Evolutionary conservation across 2,329 filamentous ascomycete genomes (phyloP).

Genomic region (Rhynchosporium secalis): DNA sequence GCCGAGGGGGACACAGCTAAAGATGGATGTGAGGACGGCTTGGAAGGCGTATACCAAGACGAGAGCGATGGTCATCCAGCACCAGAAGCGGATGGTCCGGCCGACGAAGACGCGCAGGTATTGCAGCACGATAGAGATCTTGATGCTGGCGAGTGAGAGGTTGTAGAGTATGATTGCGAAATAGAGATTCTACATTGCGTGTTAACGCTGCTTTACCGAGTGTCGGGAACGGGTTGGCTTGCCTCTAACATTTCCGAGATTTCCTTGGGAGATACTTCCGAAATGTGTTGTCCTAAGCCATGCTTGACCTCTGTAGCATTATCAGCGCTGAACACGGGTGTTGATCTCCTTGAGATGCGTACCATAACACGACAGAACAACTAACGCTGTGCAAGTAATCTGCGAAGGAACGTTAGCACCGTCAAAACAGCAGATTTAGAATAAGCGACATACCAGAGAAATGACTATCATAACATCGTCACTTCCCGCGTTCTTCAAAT

Average conservation of each 20-base stretch:
- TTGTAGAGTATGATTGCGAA: slow-evolving; percentile 42
- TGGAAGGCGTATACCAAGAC: slow-evolving; percentile 19
- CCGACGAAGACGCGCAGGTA: slow-evolving; percentile 44
- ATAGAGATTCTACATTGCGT: slow-evolving; percentile 36
- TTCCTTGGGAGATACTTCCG: slow-evolving; percentile 24
- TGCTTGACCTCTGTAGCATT: slow-evolving; percentile 29
- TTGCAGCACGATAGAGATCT: slow-evolving; percentile 44
- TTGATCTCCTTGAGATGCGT: not conserved
- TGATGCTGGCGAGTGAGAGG: slow-evolving; percentile 39
- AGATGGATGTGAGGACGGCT: slow-evolving; percentile 22
- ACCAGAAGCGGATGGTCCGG: slow-evolving; percentile 27
- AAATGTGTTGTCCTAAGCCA: slow-evolving; percentile 34
- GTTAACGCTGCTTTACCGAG: not conserved
- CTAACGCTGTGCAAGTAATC: slow-evolving; percentile 15
- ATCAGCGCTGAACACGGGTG: not conserved
- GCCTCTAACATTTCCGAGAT: slow-evolving; percentile 32
- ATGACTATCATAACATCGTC: slow-evolving; percentile 27
- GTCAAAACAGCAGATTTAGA: not conserved
- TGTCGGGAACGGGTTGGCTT: not conserved
- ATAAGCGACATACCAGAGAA: slow-evolving; percentile 23
- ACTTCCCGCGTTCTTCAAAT: slow-evolving; percentile 22
- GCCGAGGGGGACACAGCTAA: slow-evolving; percentile 25
- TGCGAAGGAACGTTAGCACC: not conserved
- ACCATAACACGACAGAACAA: slow-evolving; percentile 13
- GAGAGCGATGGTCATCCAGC: slow-evolving; percentile 23